Evolutionary conservation across 805 yeast genomes (phyloP).

Genomic region (Nakazawaea populi): DNA sequence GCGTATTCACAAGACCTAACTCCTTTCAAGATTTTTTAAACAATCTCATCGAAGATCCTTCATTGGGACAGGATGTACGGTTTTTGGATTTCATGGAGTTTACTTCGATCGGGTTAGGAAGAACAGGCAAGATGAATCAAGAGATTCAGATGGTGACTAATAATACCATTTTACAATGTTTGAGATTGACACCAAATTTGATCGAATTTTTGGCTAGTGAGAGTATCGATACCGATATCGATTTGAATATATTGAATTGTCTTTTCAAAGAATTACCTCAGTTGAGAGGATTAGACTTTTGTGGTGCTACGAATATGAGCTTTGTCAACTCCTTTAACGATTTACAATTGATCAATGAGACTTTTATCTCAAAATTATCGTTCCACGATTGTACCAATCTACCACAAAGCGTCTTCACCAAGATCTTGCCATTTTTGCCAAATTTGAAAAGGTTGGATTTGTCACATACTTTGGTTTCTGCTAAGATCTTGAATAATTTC

Average conservation of each 20-base stretch:
- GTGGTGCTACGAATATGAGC: conserved; percentile 71
- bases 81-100: conserved; percentile 83
- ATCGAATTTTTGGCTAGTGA: conserved; percentile 80
- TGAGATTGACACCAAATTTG: conserved; percentile 58
- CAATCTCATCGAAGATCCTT: conserved; percentile 40
- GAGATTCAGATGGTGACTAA: conserved; percentile 89
- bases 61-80: conserved; percentile 57
- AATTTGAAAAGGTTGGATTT: conserved; percentile 66
- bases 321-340: conserved; percentile 56
- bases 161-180: conserved; percentile 58
- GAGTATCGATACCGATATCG: conserved; percentile 78
- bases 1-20: conserved; percentile 73
- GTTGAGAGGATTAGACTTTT: conserved; percentile 73
- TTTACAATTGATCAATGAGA: conserved; percentile 23
- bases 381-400: conserved; percentile 87
- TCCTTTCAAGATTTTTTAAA: conserved; percentile 67
- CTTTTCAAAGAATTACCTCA: conserved; percentile 50
- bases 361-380: conserved; percentile 44
- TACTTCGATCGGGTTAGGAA: conserved; percentile 83
- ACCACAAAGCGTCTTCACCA: conserved; percentile 47
- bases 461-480: conserved; percentile 73
- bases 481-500: conserved; percentile 44
- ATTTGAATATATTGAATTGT: conserved; percentile 45
- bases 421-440: conserved; percentile 50
- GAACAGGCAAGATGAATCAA: conserved; percentile 84